Conservation (phyloP, 148 eudicot genomes). For the Arbutus unedo region DNA sequence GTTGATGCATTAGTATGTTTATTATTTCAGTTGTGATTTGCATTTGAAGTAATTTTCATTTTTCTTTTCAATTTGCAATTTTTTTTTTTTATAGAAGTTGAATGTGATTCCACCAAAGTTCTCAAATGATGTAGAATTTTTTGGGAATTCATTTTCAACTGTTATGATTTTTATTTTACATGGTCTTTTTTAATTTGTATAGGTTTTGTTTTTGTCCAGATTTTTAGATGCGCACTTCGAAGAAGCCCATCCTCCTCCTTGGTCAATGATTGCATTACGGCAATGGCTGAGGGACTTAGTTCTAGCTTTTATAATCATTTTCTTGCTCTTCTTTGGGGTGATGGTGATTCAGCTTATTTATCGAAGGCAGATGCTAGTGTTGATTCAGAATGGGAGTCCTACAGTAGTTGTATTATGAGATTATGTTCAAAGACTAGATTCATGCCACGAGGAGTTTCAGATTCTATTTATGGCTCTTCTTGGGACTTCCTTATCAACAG, state of each 20-base stretch:
- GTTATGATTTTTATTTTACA: background rate
- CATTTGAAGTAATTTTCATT: slow-evolving; percentile 9
- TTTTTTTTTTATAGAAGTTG: background rate
- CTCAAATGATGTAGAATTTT: background rate
- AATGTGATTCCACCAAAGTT: background rate
- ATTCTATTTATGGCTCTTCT: slow-evolving; percentile 42
- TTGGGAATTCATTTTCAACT: background rate
- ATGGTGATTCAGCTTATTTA: slow-evolving; percentile 46
- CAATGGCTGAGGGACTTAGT: slow-evolving; percentile 82
- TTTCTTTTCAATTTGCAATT: background rate
- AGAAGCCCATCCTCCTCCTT: slow-evolving; percentile 84
- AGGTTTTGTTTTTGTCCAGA: slow-evolving; percentile 37
- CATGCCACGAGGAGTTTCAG: slow-evolving; percentile 22
- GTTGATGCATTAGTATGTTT: background rate
- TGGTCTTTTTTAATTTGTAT: background rate
- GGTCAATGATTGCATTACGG: slow-evolving; percentile 76
- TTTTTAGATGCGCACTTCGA: slow-evolving; percentile 73
- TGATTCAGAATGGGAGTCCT: slow-evolving; percentile 82
- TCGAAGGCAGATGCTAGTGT: slow-evolving; percentile 44
- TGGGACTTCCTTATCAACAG: slow-evolving; percentile 88
- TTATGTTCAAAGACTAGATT: slow-evolving; percentile 41
- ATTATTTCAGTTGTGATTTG: slow-evolving; percentile 3
- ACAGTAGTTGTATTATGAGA: slow-evolving; percentile 47
- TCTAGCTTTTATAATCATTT: slow-evolving; percentile 58
- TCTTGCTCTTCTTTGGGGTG: slow-evolving; percentile 75